Conservation (phyloP, 2,329 filamentous ascomycete genomes). For the Gremmenia infestans region DNA sequence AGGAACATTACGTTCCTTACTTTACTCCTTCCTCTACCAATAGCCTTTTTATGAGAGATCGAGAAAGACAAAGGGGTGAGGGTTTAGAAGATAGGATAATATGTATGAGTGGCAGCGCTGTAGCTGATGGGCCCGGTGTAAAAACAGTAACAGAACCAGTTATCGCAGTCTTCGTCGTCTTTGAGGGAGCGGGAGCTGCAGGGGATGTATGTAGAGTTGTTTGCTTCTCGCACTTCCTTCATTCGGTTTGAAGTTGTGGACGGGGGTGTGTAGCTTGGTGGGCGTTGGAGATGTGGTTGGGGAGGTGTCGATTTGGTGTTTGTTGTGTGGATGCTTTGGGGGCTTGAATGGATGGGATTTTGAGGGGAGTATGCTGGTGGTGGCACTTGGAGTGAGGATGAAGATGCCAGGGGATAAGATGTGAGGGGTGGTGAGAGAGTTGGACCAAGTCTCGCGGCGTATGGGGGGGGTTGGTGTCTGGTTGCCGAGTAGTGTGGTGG, state of each 20-base stretch:
- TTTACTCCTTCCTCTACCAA: background rate
- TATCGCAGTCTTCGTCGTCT: background rate
- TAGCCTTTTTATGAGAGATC: background rate
- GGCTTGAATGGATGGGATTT: background rate
- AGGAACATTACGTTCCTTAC: background rate
- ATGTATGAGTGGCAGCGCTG: background rate
- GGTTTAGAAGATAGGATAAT: background rate
- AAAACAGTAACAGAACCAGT: slow-evolving; percentile 17
- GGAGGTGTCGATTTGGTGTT: background rate
- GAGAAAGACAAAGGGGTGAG: background rate
- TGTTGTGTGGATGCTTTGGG: background rate
- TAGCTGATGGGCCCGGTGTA: slow-evolving; percentile 5
- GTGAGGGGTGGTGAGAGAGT: background rate
- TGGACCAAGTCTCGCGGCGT: background rate
- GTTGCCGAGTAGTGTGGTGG: background rate
- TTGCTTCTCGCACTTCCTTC: no score
- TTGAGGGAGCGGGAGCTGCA: background rate
- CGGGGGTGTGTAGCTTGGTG: background rate
- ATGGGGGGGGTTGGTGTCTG: background rate
- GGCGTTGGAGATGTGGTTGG: background rate
- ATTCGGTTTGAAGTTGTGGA: background rate
- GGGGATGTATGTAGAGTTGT: background rate
- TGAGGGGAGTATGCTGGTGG: background rate
- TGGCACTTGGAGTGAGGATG: background rate
- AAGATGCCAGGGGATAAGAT: background rate